Base-by-base conservation (phyloP, 495 filamentous ascomycete genomes). In the Trichoderma virens region DNA sequence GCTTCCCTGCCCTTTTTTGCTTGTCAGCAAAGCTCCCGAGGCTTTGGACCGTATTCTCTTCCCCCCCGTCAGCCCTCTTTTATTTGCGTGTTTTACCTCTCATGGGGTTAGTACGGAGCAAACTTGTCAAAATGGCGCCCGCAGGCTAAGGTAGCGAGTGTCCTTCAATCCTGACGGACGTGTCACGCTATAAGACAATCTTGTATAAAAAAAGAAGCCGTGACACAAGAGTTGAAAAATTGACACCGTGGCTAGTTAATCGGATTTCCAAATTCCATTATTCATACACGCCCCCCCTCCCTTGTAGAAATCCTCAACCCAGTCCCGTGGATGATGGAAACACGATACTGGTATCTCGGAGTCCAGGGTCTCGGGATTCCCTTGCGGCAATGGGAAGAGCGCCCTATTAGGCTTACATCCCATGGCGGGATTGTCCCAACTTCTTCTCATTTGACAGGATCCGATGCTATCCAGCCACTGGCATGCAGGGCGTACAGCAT, bases 1-100 rank as follows among this genome's bases (percentile, higher is more conserved):
- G 51, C 51, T 30, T 56, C 51, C 51, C 51, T 28, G 25, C 51
- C 28, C 27, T n/a, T n/a, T n/a, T n/a, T n/a, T n/a, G 51, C 51
- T 56, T 9, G 23, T 30, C 23, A 56, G 25, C 23, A 56, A n/a
- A n/a, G n/a, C n/a, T n/a, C n/a, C n/a, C n/a, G n/a, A n/a, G n/a
- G n/a, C n/a, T n/a, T n/a, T n/a, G n/a, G n/a, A n/a, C n/a, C n/a
- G n/a, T n/a, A n/a, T n/a, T n/a, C n/a, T n/a, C n/a, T n/a, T n/a
- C n/a, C n/a, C n/a, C n/a, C n/a, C n/a, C n/a, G n/a, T n/a, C n/a
- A n/a, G n/a, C 35, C 1, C 35, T 39, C 35, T 39, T 39, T 39
- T n/a, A n/a, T n/a, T n/a, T n/a, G n/a, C n/a, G n/a, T n/a, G n/a
- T n/a, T n/a, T n/a, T n/a, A n/a, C n/a, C n/a, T n/a, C n/a, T n/a